A percentile compares a stretch with the other conserved stretches of the same genome.
These are phyloP conservation scores for Wickerhamiella sorbophila DNA, from an alignment of 805 yeast species.

Conservation along the genomic window DNA sequence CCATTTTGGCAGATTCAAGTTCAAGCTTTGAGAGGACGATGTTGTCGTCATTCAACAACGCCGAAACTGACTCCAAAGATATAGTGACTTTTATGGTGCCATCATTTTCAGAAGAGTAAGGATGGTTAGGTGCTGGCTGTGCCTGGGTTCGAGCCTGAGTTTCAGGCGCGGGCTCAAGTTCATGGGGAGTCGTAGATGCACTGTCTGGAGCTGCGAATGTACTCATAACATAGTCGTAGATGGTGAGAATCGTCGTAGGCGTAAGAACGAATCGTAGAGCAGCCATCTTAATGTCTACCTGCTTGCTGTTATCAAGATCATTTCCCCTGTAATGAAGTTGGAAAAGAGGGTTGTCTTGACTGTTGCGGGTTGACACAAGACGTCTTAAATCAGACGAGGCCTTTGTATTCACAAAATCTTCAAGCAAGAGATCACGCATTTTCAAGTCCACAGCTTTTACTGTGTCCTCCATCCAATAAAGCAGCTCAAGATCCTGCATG, in stretches of 20 bases:
- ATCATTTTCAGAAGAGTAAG: not conserved
- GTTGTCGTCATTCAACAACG: slow-evolving; percentile 72
- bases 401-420: slow-evolving; percentile 57
- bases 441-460: slow-evolving; percentile 53
- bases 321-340: not conserved
- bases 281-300: slow-evolving; percentile 55
- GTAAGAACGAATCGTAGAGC: slow-evolving; percentile 63
- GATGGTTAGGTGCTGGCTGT: not conserved
- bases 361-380: not conserved
- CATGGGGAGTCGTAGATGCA: slow-evolving; percentile 29
- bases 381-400: slow-evolving; percentile 46
- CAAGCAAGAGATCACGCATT: slow-evolving; percentile 51
- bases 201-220: slow-evolving; percentile 73
- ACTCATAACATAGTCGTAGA: slow-evolving; percentile 66
- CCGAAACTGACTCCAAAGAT: slow-evolving; percentile 53
- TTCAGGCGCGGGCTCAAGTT: not conserved
- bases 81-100: slow-evolving; percentile 58
- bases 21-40: slow-evolving; percentile 65
- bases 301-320: slow-evolving; percentile 50
- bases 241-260: slow-evolving; percentile 60
- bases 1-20: slow-evolving; percentile 57
- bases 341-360: not conserved
- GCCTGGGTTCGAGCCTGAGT: not conserved
- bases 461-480: slow-evolving; percentile 42
- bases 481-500: slow-evolving; percentile 48